Evolutionary conservation across 306 rosid species (phyloP).

Genomic region (Sicyos edulis): DNA sequence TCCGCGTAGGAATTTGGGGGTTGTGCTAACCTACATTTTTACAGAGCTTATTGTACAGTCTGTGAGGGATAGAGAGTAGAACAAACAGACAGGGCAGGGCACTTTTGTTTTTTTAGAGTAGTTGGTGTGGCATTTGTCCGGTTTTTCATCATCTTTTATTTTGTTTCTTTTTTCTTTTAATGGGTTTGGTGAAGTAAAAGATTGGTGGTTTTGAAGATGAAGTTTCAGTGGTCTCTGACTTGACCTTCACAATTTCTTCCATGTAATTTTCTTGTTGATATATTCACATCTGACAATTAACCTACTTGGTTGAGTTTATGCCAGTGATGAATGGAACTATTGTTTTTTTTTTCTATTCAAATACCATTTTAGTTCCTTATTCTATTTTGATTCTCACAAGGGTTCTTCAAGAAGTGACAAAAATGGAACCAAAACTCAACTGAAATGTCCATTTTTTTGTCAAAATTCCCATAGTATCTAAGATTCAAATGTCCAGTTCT

Average conservation of each 20-base stretch:
- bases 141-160: not conserved
- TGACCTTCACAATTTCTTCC: not conserved
- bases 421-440: too few relatives aligned
- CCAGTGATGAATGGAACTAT: not conserved
- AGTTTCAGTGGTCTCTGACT: not conserved
- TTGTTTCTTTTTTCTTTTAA: not conserved
- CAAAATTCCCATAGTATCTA: too few relatives aligned
- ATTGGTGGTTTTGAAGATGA: slow-evolving; percentile 15
- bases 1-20: slow-evolving; percentile 16
- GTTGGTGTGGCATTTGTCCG: slow-evolving; percentile 11
- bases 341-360: not conserved
- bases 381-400: too few relatives aligned
- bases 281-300: not conserved
- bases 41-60: slow-evolving; percentile 18
- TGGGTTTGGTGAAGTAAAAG: not conserved
- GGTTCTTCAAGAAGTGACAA: too few relatives aligned
- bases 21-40: slow-evolving; percentile 18
- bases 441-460: too few relatives aligned
- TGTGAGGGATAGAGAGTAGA: slow-evolving; percentile 12
- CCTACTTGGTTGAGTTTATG: not conserved
- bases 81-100: slow-evolving; percentile 12
- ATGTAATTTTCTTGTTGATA: not conserved
- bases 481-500: too few relatives aligned
- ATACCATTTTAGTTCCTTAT: too few relatives aligned
- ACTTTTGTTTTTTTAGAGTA: not conserved